Percentiles rank a stretch among this genome's conserved stretches.
phyloP scores from a whole-genome alignment of 441 rosid species.

The Croton setiger region DNA sequence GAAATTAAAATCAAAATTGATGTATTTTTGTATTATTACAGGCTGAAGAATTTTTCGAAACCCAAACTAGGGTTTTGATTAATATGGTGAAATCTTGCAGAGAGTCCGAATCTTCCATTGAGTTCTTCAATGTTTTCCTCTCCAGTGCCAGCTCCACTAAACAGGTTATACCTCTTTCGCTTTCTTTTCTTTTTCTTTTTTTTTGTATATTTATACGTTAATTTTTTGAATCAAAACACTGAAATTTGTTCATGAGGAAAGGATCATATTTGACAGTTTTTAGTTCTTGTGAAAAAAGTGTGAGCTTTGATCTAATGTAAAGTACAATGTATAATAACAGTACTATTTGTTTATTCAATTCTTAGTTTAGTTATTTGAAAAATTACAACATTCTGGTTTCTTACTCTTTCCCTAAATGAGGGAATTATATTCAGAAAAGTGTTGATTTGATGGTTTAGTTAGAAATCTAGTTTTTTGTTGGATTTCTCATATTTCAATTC shows the following conservation, averaged over 20 bases:
- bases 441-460: neutral
- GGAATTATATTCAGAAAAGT: too few relatives aligned
- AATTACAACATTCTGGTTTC: neutral
- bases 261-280: neutral
- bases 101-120: conserved; percentile 1
- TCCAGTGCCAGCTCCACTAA: conserved; percentile 30
- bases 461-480: neutral
- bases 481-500: too few relatives aligned
- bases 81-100: conserved; percentile 8
- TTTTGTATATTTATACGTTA: neutral
- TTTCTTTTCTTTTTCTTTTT: neutral
- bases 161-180: conserved; percentile 24
- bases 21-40: too few relatives aligned
- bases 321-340: neutral
- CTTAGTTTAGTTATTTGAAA: too few relatives aligned
- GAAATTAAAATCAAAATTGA: too few relatives aligned
- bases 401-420: neutral
- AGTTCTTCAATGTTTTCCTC: conserved; percentile 43
- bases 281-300: neutral
- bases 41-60: too few relatives aligned
- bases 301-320: too few relatives aligned
- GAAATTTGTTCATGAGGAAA: neutral
- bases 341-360: too few relatives aligned
- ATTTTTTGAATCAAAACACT: neutral
- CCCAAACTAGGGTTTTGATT: neutral